Percentiles rank a stretch among this genome's conserved stretches.
Conservation (phyloP, 495 filamentous ascomycete species). For the Aspergillus kassunensis region DNA sequence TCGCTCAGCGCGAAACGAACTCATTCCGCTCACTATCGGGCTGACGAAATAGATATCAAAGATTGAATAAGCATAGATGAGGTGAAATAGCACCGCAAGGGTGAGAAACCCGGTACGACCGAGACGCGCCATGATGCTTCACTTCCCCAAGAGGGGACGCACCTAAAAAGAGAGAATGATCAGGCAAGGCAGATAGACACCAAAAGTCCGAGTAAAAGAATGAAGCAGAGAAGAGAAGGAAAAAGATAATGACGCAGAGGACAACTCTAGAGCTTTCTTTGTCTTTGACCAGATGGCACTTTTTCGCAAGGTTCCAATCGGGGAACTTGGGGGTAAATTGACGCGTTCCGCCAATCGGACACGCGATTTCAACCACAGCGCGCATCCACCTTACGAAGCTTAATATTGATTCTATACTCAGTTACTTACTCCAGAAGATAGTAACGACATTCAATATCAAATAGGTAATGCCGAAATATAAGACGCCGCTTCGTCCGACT, state of each 20-base stretch:
- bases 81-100: conserved; percentile 88
- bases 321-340: conserved; percentile 6
- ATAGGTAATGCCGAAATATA: no score
- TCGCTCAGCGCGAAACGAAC: conserved; percentile 66
- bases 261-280: no score
- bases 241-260: no score
- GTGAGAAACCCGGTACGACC: conserved; percentile 84
- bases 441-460: no score
- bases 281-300: conserved; percentile 7
- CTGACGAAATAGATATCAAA: conserved; percentile 99
- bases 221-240: conserved; percentile 8
- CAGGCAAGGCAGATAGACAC: conserved; percentile 1
- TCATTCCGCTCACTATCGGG: conserved; percentile 96
- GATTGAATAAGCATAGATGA: conserved; percentile 93
- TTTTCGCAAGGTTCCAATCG: conserved; percentile 2
- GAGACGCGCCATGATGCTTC: conserved; percentile 71
- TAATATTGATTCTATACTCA: background rate
- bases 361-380: background rate
- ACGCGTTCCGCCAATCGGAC: conserved; percentile 1
- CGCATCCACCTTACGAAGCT: conserved; percentile 5
- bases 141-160: conserved; percentile 15
- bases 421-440: no score
- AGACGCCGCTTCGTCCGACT: conserved; percentile 1
- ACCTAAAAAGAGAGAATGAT: conserved; percentile 7
- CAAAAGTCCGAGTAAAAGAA: background rate